Evolutionary conservation across 768 basidiomycete genomes (phyloP), one percentile per base, ranked within the genome.

Genomic region (Pleurotus djamor): DNA sequence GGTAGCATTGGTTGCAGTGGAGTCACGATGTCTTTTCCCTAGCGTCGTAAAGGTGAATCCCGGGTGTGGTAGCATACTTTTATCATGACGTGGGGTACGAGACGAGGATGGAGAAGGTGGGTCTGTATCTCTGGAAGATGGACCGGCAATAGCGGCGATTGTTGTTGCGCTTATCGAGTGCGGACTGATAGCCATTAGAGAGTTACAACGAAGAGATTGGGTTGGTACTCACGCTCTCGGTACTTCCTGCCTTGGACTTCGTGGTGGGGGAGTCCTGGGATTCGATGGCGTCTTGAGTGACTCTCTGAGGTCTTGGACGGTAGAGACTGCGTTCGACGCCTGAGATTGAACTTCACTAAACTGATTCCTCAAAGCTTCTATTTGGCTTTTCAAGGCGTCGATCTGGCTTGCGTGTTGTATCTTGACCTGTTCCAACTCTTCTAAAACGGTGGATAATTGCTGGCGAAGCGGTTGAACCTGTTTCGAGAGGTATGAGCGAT

Each of bases 21-120:
- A 75, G 62, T 84, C 83, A 61, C 88, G 78, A 52, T 77, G 80
- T 36, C 87, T 83, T 68, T 91, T 91, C n/a, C 89, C 89, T 14
- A 91, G 76, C 34, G 77, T 74, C 17, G 72, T 79, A 45, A 78
- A 75, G 3, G 80, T 71, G 59, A 78, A 67, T 9, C 76, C 79
- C 44, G 80, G 76, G 60, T 71, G 76, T 21, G 68, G 63, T 5
- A 66, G 59, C n/a, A 62, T 47, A 5, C n/a, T 14, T 34, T 55
- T 67, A 52, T 62, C 59, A 43, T 55, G 60, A n/a, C 21, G 21
- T 28, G 60, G 51, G 51, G 47, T 52, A 41, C 59, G 50, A 5
- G 62, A 55, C 33, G 60, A 60, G 5, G 59, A 58, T 48, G 45
- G 57, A 13, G 48, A 49, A 35, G 57, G 54, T 44, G 54, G 54